Conservation (phyloP, 805 yeast species). For the Ogataea nitratoaversa region DNA sequence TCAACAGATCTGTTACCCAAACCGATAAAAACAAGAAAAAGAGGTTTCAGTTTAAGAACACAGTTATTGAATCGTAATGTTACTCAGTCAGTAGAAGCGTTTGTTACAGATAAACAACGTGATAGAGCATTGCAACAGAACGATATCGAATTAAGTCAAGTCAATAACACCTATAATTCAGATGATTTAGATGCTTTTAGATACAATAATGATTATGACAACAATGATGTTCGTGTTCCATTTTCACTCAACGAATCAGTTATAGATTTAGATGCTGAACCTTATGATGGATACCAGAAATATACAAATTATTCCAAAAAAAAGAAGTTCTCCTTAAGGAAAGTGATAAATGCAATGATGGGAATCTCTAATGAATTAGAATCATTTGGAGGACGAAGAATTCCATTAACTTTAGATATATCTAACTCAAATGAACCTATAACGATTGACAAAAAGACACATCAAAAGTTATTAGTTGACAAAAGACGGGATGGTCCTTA, state of each 20-base stretch:
- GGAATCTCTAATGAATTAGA: conserved; percentile 47
- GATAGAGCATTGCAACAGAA: conserved; percentile 6
- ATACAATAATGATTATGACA: conserved; percentile 8
- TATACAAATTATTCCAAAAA: conserved; percentile 4
- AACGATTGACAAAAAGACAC: conserved; percentile 28
- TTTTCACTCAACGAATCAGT: conserved; percentile 19
- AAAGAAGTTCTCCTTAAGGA: conserved; percentile 1
- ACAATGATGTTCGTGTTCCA: neutral
- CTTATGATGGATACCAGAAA: conserved; percentile 5
- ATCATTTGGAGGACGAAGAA: conserved; percentile 64
- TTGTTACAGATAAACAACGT: conserved; percentile 1
- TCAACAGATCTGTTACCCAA: neutral
- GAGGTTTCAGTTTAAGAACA: conserved; percentile 66
- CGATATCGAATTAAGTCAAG: conserved; percentile 32
- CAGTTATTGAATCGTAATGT: conserved; percentile 53
- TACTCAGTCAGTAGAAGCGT: conserved; percentile 21
- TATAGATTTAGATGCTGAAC: conserved; percentile 24
- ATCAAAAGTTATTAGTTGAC: conserved; percentile 47
- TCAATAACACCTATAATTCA: conserved; percentile 27
- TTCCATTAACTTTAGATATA: conserved; percentile 58
- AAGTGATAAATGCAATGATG: conserved; percentile 30
- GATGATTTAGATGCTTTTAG: conserved; percentile 21
- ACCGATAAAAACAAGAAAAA: conserved; percentile 38
- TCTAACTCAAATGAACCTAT: conserved; percentile 27
- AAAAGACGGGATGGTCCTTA: conserved; percentile 65